Conservation (phyloP, 768 basidiomycete species). For the Xerocomellus amylosporus region DNA sequence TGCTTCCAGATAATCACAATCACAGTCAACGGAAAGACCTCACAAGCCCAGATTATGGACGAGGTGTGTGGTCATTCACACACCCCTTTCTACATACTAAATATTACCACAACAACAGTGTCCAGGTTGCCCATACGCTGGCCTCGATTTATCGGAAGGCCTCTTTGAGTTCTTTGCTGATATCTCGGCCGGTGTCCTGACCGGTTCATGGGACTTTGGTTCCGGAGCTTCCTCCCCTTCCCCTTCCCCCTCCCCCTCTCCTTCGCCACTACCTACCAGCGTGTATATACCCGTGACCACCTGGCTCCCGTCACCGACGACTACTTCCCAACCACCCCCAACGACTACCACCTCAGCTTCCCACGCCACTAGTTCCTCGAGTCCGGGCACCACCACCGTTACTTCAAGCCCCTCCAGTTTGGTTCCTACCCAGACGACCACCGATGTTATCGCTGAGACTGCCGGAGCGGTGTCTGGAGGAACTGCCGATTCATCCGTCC, state of each 20-base stretch:
- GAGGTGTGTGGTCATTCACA: conserved; percentile 37
- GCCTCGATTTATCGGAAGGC: conserved; percentile 65
- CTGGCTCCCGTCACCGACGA: conserved; percentile 16
- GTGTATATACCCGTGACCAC: conserved; percentile 20
- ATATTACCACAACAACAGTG: conserved; percentile 41
- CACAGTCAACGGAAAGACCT: conserved; percentile 53
- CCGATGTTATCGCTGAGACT: conserved; percentile 13
- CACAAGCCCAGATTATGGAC: conserved; percentile 60
- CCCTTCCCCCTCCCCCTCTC: conserved; percentile 17
- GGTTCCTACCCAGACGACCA: conserved; percentile 19
- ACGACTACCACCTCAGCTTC: conserved; percentile 20
- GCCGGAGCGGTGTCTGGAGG: conserved; percentile 8
- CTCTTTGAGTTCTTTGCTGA: conserved; percentile 62
- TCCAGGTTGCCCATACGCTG: conserved; percentile 60
- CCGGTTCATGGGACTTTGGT: conserved; percentile 54
- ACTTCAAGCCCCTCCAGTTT: conserved; percentile 23
- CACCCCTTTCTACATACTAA: not conserved
- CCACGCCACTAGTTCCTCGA: conserved; percentile 14
- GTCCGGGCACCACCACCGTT: conserved; percentile 1
- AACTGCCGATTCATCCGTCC: conserved; percentile 3
- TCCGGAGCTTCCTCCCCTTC: conserved; percentile 23
- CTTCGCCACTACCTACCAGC: conserved; percentile 15
- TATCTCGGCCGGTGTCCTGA: conserved; percentile 50
- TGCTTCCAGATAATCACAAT: conserved; percentile 67
- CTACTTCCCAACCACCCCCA: conserved; percentile 25